phyloP scores from a whole-genome alignment of 768 basidiomycete genomes.

The Russula compacta region DNA sequence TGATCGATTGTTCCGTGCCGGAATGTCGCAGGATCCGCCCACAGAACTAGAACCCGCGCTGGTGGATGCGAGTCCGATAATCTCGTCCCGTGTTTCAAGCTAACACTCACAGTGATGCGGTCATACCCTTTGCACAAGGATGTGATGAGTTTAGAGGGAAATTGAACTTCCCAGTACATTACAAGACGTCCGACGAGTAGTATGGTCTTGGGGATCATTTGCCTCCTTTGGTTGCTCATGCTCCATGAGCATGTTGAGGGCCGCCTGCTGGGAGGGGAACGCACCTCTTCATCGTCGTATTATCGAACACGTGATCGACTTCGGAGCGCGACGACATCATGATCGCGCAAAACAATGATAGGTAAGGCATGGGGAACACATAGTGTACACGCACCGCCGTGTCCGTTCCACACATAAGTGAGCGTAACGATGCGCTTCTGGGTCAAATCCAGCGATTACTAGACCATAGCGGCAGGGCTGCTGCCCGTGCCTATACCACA shows the following conservation, averaged over 20 bases:
- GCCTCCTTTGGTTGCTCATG: conserved; percentile 75
- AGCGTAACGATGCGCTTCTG: conserved; percentile 80
- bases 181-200: no score
- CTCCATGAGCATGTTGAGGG: conserved; percentile 63
- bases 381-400: conserved; percentile 68
- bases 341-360: conserved; percentile 63
- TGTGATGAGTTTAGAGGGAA: no score
- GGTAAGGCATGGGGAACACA: not conserved
- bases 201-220: no score
- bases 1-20: no score
- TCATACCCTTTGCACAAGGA: no score
- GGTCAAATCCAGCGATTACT: conserved; percentile 69
- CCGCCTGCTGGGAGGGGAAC: conserved; percentile 38
- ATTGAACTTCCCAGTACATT: no score
- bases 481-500: conserved; percentile 10
- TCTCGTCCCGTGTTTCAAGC: no score
- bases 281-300: conserved; percentile 29
- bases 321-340: conserved; percentile 58
- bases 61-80: no score
- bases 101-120: no score
- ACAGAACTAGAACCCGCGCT: no score
- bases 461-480: conserved; percentile 55
- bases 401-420: conserved; percentile 76
- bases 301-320: conserved; percentile 66
- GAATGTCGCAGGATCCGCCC: no score